These are phyloP conservation scores for Coccomyxa subellipsoidea DNA, from an alignment of 163 green algal genomes.

Conservation along the genomic window DNA sequence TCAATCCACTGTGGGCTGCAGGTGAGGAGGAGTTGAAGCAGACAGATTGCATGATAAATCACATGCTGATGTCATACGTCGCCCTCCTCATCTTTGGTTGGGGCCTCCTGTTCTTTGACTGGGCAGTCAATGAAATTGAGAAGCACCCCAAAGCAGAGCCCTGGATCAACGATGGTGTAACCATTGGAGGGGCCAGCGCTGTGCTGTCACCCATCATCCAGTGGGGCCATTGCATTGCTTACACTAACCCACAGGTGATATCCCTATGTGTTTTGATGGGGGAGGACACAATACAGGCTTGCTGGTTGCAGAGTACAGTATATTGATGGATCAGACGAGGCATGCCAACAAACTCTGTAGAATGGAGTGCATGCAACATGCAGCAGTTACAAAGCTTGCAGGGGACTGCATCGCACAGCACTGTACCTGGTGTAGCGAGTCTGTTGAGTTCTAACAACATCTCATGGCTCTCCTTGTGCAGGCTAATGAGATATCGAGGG, in stretches of 20 bases:
- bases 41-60: not conserved
- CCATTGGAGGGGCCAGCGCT: constrained; percentile 22
- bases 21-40: not conserved
- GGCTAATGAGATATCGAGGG: constrained; percentile 8
- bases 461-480: not conserved
- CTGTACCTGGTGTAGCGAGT: too few relatives aligned
- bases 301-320: too few relatives aligned
- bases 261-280: not conserved
- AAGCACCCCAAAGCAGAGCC: constrained; percentile 20
- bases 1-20: not conserved
- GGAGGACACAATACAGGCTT: not conserved
- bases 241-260: constrained; percentile 11
- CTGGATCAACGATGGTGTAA: constrained; percentile 23
- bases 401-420: too few relatives aligned
- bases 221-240: constrained; percentile 22
- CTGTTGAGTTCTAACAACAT: too few relatives aligned
- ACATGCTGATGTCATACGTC: constrained; percentile 25
- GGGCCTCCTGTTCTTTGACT: constrained; percentile 25
- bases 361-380: too few relatives aligned
- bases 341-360: too few relatives aligned
- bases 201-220: constrained; percentile 29
- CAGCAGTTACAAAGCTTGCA: too few relatives aligned
- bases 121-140: constrained; percentile 10
- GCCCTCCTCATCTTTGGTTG: constrained; percentile 16
- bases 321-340: too few relatives aligned